Base-by-base conservation (phyloP, 495 filamentous ascomycete species). In the Talaromyces nanjingensis region DNA sequence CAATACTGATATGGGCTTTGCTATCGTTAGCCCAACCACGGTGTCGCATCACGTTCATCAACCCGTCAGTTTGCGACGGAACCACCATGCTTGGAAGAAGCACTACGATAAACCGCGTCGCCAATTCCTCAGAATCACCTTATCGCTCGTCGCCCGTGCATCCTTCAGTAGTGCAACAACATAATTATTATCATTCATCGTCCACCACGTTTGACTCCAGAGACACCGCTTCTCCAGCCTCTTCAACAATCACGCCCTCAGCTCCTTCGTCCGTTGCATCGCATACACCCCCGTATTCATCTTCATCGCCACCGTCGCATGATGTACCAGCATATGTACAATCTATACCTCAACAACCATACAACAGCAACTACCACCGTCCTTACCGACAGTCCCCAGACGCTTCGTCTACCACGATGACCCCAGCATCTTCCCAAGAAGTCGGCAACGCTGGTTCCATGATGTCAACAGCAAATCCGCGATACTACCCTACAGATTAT, bases 51-150 rank as follows among this genome's bases (percentile, higher is more conserved):
- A 74, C 68, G 65, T 70, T 70, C 71, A 76, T 65, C 71, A 72
- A 68, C 66, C 72, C 67, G 72, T 37, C 45, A 49, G 18, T 49
- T 49, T 22, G 18, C 56, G 27, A 59, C 56, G 27, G 56, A 20
- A 20, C 29, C 74, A 79, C 71, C 70, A 85, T 84, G 82, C 75
- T 84, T 64, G 81, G 78, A 74, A 77, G 78, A 74, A 77, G 12
- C 55, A 58, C 75, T 68, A 69, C 76, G 65, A 65, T 75, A 65
- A 74, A 78, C 69, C 76, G 73, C 65, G 31, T 67, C 45, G 54
- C 67, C 49, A 69, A 67, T 47, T 56, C 71, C 24, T 71, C 74
- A 62, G 75, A 82, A 68, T 66, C 74, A 18, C 69, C 69, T 33
- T 78, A 77, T 73, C 74, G 70, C 54, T 62, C 60, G 24, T 52